A percentile compares a stretch with the other conserved stretches of the same genome.
phyloP scores from a whole-genome alignment of 352 stramenopile genomes.

The Aphanomyces cochlioides region DNA sequence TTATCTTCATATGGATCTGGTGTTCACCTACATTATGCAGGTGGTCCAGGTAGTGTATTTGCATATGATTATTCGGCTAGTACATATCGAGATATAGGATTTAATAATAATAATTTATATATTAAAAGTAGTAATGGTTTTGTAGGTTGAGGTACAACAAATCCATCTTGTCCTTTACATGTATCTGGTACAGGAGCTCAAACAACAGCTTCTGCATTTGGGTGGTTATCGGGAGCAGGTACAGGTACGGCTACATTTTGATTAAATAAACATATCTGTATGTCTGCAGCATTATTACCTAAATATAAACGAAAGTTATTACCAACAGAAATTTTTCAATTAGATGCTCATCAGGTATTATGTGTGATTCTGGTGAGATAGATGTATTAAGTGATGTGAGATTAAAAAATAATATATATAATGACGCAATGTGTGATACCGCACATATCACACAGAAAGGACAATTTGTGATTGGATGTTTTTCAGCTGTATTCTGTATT shows the following conservation, averaged over 20 bases:
- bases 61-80: background rate
- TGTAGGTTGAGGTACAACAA: background rate
- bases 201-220: slow-evolving; percentile 9
- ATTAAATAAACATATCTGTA: background rate
- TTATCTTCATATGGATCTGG: background rate
- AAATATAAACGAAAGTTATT: too few species aligned
- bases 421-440: too few species aligned
- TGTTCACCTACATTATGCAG: background rate
- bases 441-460: too few species aligned
- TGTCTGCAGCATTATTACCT: too few species aligned
- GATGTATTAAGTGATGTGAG: background rate
- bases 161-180: slow-evolving; percentile 18
- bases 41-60: background rate
- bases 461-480: too few species aligned
- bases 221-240: background rate
- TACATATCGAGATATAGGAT: slow-evolving; percentile 8
- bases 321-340: slow-evolving; percentile 4
- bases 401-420: background rate
- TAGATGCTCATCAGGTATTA: slow-evolving; percentile 7
- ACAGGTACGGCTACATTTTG: slow-evolving; percentile 1
- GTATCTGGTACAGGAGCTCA: background rate
- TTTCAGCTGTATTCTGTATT: too few species aligned
- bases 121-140: slow-evolving; percentile 10
- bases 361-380: slow-evolving; percentile 1
- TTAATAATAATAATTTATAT: slow-evolving; percentile 18